Percentiles rank a stretch among this genome's conserved stretches.
Conservation (phyloP, 441 rosid species). For the Jatropha podagrica region DNA sequence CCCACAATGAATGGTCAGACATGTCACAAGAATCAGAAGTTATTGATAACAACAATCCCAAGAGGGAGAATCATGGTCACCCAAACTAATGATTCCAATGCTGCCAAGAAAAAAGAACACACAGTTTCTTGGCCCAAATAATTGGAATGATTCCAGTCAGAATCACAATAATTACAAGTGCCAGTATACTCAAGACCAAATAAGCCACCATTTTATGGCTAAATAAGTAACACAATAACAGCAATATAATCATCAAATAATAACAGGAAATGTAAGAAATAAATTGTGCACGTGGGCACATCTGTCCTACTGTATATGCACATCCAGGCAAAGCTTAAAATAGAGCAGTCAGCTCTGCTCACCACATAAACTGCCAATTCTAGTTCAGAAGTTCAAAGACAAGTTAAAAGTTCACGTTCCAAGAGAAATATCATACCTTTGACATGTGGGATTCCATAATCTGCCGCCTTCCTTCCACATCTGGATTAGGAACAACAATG, state of each 20-base stretch:
- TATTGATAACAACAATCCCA: neutral
- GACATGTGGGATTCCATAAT: conserved; percentile 93
- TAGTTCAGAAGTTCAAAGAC: conserved; percentile 7
- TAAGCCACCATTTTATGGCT: neutral
- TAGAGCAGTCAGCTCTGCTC: neutral
- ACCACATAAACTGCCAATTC: neutral
- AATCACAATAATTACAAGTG: neutral
- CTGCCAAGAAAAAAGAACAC: neutral
- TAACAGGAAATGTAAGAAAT: neutral
- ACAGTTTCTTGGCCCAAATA: neutral
- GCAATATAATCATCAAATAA: neutral
- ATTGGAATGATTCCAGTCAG: neutral
- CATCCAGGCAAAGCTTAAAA: neutral
- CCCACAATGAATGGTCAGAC: conserved; percentile 7
- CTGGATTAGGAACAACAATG: conserved; percentile 92
- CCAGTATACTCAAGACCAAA: neutral
- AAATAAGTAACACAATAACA: neutral
- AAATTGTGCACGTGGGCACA: neutral
- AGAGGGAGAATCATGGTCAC: neutral
- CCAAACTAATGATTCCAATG: neutral
- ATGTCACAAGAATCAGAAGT: neutral
- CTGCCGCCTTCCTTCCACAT: conserved; percentile 91
- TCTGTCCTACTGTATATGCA: neutral
- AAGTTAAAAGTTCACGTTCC: neutral
- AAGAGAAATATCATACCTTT: conserved; percentile 52